These are phyloP conservation scores for Oxytropis ochrocephala DNA, from an alignment of 306 rosid species.

Conservation along the genomic window DNA sequence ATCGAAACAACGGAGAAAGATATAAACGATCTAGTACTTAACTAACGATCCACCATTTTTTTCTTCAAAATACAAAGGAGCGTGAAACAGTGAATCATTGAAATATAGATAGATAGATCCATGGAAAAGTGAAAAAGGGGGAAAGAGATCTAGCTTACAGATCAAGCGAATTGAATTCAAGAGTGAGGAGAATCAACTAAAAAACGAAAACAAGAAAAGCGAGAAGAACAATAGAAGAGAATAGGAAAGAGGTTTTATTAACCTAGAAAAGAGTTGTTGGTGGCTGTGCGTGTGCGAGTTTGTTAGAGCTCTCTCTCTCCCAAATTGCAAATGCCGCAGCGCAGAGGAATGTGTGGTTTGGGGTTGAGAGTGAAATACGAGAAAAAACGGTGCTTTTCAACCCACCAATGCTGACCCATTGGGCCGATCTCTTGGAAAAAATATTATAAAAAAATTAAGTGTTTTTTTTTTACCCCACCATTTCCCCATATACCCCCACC, in stretches of 20 bases:
- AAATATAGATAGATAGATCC: background rate
- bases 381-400: background rate
- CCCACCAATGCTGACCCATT: background rate
- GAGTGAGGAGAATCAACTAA: background rate
- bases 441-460: no score
- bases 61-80: background rate
- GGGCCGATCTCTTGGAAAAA: background rate
- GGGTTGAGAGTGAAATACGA: background rate
- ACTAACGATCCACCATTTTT: no score
- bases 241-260: background rate
- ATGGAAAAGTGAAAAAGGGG: background rate
- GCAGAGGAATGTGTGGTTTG: background rate
- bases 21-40: background rate
- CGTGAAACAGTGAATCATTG: background rate
- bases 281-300: conserved; percentile 26
- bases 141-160: background rate
- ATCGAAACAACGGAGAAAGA: background rate
- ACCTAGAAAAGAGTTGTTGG: background rate
- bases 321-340: background rate
- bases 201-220: background rate
- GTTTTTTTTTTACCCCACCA: no score
- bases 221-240: background rate
- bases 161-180: background rate
- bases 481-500: no score
- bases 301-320: background rate